phyloP scores from a whole-genome alignment of 2,329 filamentous ascomycete genomes.

The Paracoccidioides brasiliensis region DNA sequence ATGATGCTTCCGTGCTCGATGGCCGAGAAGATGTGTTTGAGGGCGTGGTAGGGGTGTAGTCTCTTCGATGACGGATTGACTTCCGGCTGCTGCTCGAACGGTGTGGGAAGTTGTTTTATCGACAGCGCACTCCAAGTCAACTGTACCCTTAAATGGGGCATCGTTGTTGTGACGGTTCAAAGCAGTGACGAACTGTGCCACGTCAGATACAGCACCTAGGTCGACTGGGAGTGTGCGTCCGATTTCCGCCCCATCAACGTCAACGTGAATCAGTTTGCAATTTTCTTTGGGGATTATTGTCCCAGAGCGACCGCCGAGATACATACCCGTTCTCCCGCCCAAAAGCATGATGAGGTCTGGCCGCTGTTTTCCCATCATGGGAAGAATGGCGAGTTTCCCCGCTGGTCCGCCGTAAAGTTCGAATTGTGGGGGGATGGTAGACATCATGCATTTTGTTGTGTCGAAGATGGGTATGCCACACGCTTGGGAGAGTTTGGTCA shows the following conservation, averaged over 20 bases:
- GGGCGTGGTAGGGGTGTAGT: slow-evolving; percentile 33
- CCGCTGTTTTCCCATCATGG: slow-evolving; percentile 15
- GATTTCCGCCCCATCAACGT: slow-evolving; percentile 32
- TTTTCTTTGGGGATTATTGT: slow-evolving; percentile 26
- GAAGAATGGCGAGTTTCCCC: slow-evolving; percentile 21
- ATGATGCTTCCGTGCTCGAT: slow-evolving; percentile 27
- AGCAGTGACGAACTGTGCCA: slow-evolving; percentile 21
- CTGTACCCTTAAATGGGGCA: slow-evolving; percentile 3
- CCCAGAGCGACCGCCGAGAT: slow-evolving; percentile 26
- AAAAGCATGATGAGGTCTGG: slow-evolving; percentile 33
- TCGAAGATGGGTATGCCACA: not conserved
- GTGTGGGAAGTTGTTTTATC: slow-evolving; percentile 11
- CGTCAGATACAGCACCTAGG: slow-evolving; percentile 32
- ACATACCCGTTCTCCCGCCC: slow-evolving; percentile 31
- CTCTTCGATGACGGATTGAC: slow-evolving; percentile 15
- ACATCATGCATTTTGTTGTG: slow-evolving; percentile 8
- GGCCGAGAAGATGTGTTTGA: slow-evolving; percentile 25
- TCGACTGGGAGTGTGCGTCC: slow-evolving; percentile 29
- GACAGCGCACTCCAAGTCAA: not conserved
- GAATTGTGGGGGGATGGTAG: slow-evolving; percentile 17
- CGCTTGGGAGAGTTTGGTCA: not conserved
- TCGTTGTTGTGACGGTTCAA: slow-evolving; percentile 13
- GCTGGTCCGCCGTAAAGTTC: slow-evolving; percentile 26
- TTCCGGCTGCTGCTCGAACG: slow-evolving; percentile 14
- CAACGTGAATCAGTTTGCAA: slow-evolving; percentile 32